Evolutionary conservation across 2,329 filamentous ascomycete species (phyloP).

Genomic region (Byssothecium circinans): DNA sequence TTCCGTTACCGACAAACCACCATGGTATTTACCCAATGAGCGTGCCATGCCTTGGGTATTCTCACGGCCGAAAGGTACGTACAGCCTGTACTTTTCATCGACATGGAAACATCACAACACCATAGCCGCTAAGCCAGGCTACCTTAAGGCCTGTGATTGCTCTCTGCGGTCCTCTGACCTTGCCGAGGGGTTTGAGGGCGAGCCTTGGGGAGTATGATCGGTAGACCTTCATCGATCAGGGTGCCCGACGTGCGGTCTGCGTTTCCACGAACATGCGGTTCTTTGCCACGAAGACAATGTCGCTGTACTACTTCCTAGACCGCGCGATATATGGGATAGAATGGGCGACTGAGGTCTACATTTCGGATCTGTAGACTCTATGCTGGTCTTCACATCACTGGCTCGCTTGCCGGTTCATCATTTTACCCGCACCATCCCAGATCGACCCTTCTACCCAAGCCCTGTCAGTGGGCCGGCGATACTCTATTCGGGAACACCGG

Average conservation of each 20-base stretch:
- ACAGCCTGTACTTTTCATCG: constrained; percentile 5
- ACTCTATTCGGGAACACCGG: constrained; percentile 15
- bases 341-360: constrained; percentile 12
- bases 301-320: constrained; percentile 10
- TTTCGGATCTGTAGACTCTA: constrained; percentile 11
- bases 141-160: constrained; percentile 1
- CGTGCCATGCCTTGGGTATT: neutral
- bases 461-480: constrained; percentile 16
- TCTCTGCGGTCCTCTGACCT: constrained; percentile 10
- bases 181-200: constrained; percentile 2
- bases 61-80: constrained; percentile 1
- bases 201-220: neutral
- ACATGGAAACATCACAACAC: constrained; percentile 14
- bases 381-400: constrained; percentile 15
- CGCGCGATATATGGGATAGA: constrained; percentile 9
- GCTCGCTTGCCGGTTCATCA: constrained; percentile 21
- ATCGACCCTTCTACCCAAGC: constrained; percentile 15
- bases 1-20: neutral
- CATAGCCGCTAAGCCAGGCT: constrained; percentile 6
- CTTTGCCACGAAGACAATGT: constrained; percentile 8
- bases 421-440: constrained; percentile 30
- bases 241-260: too few species aligned
- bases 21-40: neutral
- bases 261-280: neutral
- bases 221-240: too few species aligned